Evolutionary conservation across 768 basidiomycete genomes (phyloP).

Genomic region (Tephrocybe rancida): DNA sequence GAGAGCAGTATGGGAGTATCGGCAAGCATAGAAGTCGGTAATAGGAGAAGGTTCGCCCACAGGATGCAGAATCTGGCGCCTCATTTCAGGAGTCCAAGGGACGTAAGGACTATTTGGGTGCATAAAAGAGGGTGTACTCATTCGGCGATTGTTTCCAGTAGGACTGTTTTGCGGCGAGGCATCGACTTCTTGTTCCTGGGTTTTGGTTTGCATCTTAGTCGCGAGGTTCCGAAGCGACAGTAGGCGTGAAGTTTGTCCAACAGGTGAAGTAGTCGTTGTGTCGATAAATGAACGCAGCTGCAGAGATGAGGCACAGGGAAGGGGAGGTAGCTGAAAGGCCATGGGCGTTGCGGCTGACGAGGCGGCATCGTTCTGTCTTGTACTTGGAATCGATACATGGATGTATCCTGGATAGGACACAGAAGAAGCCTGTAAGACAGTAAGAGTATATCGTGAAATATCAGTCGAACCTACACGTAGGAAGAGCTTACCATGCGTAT

Average conservation of each 20-base stretch:
- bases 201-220: not conserved
- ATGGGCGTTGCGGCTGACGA: not conserved
- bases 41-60: constrained; percentile 35
- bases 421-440: constrained; percentile 1
- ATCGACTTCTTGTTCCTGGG: constrained; percentile 2
- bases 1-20: constrained; percentile 38
- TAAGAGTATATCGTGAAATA: not conserved
- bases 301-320: constrained; percentile 38
- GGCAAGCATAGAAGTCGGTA: constrained; percentile 32
- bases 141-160: not conserved
- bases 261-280: constrained; percentile 19
- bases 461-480: not conserved
- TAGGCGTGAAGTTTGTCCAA: constrained; percentile 10
- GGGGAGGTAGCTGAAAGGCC: constrained; percentile 26
- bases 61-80: constrained; percentile 43
- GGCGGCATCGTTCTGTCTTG: not conserved
- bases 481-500: not conserved
- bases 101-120: constrained; percentile 61
- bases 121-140: constrained; percentile 33
- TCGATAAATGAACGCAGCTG: constrained; percentile 40
- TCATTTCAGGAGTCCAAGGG: constrained; percentile 47
- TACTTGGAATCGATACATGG: constrained; percentile 1
- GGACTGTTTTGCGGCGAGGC: not conserved
- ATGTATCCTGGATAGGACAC: constrained; percentile 5
- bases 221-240: not conserved